Evolutionary conservation across 2,329 filamentous ascomycete genomes (phyloP).

Genomic region (Nemania bipapillata): DNA sequence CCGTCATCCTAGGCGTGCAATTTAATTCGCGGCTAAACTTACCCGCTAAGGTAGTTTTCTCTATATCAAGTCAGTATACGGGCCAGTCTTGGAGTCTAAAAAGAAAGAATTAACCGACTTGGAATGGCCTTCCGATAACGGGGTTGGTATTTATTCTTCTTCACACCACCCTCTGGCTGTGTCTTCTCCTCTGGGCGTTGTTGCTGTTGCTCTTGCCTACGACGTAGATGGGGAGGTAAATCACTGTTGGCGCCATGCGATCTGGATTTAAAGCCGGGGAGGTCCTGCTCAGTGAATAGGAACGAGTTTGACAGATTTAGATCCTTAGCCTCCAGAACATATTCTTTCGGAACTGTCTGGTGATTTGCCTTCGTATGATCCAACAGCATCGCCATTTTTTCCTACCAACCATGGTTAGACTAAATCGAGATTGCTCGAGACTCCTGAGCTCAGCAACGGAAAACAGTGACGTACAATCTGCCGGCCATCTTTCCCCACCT

Average conservation of each 20-base stretch:
- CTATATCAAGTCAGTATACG: conserved; percentile 55
- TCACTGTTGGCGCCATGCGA: conserved; percentile 68
- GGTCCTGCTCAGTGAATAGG: conserved; percentile 92
- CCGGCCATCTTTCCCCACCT: conserved; percentile 62
- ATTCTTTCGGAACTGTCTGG: conserved; percentile 84
- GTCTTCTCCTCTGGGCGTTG: conserved; percentile 58
- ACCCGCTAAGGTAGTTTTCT: conserved; percentile 80
- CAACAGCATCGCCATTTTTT: conserved; percentile 73
- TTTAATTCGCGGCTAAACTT: conserved; percentile 80
- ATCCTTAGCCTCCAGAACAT: conserved; percentile 77
- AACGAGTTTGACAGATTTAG: conserved; percentile 82
- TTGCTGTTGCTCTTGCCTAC: conserved; percentile 57
- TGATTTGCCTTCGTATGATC: conserved; percentile 72
- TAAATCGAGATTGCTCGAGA: conserved; percentile 12
- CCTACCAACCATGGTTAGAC: conserved; percentile 41
- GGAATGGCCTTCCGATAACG: conserved; percentile 79
- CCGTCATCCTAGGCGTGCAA: conserved; percentile 76
- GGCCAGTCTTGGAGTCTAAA: background rate
- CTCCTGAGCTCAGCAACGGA: conserved; percentile 38
- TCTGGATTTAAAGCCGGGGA: conserved; percentile 77
- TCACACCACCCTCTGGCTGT: conserved; percentile 59
- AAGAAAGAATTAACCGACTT: conserved; percentile 62
- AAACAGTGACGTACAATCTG: conserved; percentile 45
- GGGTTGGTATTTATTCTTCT: conserved; percentile 62
- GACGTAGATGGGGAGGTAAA: conserved; percentile 66